A percentile compares a stretch with the other conserved stretches of the same genome.
phyloP scores from a whole-genome alignment of 352 stramenopile species.

The Thraustotheca clavata region DNA sequence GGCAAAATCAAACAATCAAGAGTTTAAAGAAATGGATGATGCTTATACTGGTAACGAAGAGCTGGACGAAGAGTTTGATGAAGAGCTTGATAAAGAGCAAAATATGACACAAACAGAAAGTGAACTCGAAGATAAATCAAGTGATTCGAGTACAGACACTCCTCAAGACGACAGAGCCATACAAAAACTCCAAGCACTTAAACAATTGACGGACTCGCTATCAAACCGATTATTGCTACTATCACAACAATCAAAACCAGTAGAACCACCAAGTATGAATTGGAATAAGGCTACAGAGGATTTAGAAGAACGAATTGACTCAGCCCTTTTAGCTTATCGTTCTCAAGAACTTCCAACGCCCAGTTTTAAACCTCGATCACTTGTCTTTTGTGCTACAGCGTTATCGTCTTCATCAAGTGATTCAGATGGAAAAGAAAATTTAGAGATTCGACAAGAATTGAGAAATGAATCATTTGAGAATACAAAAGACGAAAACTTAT shows the following conservation, averaged over 20 bases:
- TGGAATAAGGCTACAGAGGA: background rate
- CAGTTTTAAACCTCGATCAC: background rate
- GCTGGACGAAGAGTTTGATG: background rate
- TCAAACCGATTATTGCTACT: background rate
- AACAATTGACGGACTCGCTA: conserved; percentile 15
- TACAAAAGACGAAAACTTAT: no score
- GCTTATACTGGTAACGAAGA: background rate
- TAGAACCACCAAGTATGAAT: background rate
- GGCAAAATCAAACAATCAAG: no score
- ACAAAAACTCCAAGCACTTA: conserved; percentile 12
- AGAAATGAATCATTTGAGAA: no score
- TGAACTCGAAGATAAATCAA: background rate
- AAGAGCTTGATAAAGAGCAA: background rate
- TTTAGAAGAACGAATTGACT: background rate
- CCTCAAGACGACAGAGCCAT: background rate
- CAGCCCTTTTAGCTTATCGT: background rate
- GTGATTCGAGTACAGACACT: background rate
- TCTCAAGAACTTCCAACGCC: background rate
- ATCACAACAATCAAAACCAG: background rate
- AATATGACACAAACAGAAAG: background rate
- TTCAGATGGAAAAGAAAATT: background rate
- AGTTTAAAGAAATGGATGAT: background rate
- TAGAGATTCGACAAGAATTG: background rate
- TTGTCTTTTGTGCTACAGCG: background rate
- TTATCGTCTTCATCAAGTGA: background rate